Evolutionary conservation across 139 green algal genomes (phyloP), one percentile per base, ranked within the genome.

Genomic region (Ostreobium quekettii): DNA sequence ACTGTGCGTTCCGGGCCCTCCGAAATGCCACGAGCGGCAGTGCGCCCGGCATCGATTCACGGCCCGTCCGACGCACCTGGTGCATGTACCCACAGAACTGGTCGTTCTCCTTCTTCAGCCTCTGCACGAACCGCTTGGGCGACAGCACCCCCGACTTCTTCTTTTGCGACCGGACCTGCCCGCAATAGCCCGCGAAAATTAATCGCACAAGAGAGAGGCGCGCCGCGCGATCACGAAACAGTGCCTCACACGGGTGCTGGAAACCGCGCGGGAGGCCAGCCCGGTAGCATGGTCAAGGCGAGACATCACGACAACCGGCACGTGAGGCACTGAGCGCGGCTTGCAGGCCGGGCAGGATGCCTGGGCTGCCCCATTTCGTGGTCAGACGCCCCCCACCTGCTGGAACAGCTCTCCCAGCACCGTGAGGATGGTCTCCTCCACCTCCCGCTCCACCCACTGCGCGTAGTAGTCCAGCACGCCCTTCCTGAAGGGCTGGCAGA

Each of bases 71-170:
- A 65, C 63, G 19, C 6, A 90, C 87, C 83, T 95, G 89, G 74
- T 98, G 93, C 86, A 95, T 93, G 80, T 88, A 93, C 67, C 86
- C 86, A 8, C 86, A 72, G 77, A 99, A 99, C 1, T 96, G 82
- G 76, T 95, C 93, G 56, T 97, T 97, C 64, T 97, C 89, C 19
- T 83, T 78, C 76, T 93, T 95, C 0, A 99, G 73, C 0, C 89
- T 85, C 37, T 89, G 69, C 37, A 99, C 84, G 70, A 99, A 97
- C 37, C 82, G 84, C 65, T 91, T 90, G 2, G 93, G 93, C 2
- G 83, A 80, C 5, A 98, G 78, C 1, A 90, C 84, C 2, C 93
- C 93, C 3, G 83, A 89, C 69, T 89, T 92, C 74, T 93, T 94
- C 72, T 93, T 93, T 49, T 91, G 77, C 0, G 36, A 76, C 35